Base-by-base conservation (phyloP, 495 filamentous ascomycete genomes). In the Penicillium herquei region DNA sequence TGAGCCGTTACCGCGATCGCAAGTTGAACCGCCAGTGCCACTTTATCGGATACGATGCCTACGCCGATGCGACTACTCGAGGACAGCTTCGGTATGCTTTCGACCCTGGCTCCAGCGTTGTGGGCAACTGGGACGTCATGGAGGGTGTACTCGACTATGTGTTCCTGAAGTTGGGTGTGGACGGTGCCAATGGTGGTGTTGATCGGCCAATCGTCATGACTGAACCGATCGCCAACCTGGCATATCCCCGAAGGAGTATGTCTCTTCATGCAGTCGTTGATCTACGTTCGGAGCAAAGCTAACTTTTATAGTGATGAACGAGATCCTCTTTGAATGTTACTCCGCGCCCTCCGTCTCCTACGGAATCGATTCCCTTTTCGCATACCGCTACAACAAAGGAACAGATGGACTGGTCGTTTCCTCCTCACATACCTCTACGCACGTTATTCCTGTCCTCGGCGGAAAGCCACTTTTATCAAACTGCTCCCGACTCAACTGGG, bases 111-210 rank as follows among this genome's bases (percentile, higher is more conserved):
- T 90, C 83, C 41, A 93, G 91, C 52, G 87, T 98, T 31, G 86
- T 98, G 42, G 90, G 88, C 64, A 98, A 97, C 69, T 98, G 95
- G 89, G 94, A 98, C 68, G 91, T 90, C 13, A 88, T 96, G 84
- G 94, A 98, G 68, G 90, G 90, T 34, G 77, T 96, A 21, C 69
- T 98, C 50, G 94, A 98, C 68, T 94, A 96, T 64, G 76, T 91
- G 30, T 98, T 98, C 69, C 74, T 96, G 44, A 96, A 96, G 73
- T 74, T 98, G 37, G 95, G 94, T 11, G 79, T 97, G 50, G 89
- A 96, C 52, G 88, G 87, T 6, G 76, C 76, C 13, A 71, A 76
- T 47, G 90, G 89, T 32, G 80, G 81, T 7, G 82, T 98, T 37
- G 92, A 90, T 55, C 76, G 91, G 63, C 91, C 93, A 2, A 81